A percentile compares a stretch with the other conserved stretches of the same genome.
These are phyloP conservation scores for Arthrobotrys megalospora DNA, from an alignment of 2,329 filamentous ascomycete species.

Conservation along the genomic window DNA sequence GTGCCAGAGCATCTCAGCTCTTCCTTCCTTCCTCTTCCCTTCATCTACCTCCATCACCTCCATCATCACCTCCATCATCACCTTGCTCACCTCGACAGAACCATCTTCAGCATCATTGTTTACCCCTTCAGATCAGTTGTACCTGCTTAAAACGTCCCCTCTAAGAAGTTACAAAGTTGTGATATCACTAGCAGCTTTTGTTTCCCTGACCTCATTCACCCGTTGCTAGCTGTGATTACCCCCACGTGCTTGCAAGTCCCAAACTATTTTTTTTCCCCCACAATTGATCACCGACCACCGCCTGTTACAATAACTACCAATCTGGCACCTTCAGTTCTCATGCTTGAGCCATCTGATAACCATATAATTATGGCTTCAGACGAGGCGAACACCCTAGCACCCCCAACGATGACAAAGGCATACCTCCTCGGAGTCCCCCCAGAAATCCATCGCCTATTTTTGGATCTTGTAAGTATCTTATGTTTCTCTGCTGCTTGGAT, in stretches of 20 bases:
- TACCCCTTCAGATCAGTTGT: neutral
- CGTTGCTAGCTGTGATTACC: slow-evolving; percentile 1
- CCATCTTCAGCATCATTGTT: neutral
- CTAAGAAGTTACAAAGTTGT: neutral
- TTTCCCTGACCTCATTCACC: neutral
- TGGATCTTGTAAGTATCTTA: neutral
- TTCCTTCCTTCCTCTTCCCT: neutral
- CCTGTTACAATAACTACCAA: neutral
- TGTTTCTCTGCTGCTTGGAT: neutral
- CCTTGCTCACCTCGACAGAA: neutral
- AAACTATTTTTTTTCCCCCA: neutral
- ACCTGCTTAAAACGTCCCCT: neutral
- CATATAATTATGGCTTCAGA: neutral
- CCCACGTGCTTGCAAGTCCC: neutral
- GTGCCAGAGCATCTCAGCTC: neutral
- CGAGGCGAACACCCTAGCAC: neutral
- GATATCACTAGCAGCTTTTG: neutral
- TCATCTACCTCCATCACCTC: neutral
- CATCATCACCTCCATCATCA: neutral
- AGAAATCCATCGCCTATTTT: neutral
- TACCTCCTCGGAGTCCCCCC: neutral
- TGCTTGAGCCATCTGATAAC: neutral
- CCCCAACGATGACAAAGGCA: neutral
- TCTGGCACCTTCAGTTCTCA: neutral
- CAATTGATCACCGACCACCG: neutral